phyloP scores from a whole-genome alignment of 106 monocot genomes.

The Allium sativum region DNA sequence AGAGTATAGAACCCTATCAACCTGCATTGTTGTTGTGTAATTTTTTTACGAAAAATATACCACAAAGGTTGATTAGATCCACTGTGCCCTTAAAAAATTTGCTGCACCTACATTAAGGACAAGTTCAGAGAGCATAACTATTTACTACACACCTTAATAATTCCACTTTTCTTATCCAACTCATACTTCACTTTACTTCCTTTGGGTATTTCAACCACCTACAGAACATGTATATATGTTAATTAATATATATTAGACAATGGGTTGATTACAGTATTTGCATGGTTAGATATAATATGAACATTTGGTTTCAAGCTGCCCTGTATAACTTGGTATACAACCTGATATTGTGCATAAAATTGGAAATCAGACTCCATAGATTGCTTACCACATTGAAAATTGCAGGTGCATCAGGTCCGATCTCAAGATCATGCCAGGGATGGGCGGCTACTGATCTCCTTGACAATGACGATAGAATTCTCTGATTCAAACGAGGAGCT shows the following conservation, averaged over 20 bases:
- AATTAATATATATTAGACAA: background rate
- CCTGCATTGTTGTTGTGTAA: slow-evolving; percentile 16
- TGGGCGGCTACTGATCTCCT: slow-evolving; percentile 16
- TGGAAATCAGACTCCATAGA: no score
- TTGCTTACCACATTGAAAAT: slow-evolving; percentile 5
- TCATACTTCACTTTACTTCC: slow-evolving; percentile 86
- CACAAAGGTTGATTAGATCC: no score
- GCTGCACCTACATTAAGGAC: no score
- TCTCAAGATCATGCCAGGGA: slow-evolving; percentile 20
- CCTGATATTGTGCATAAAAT: no score
- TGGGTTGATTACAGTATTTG: no score
- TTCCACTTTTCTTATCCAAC: slow-evolving; percentile 78
- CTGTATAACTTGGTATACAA: no score
- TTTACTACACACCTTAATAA: slow-evolving; percentile 45
- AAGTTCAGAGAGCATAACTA: no score
- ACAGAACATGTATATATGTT: background rate
- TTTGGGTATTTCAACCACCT: slow-evolving; percentile 81
- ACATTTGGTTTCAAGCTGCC: no score
- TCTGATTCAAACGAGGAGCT: slow-evolving; percentile 2
- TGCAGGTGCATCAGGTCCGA: slow-evolving; percentile 9
- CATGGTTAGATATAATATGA: no score
- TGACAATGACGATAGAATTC: slow-evolving; percentile 13
- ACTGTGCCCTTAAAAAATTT: no score
- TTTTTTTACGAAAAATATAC: background rate
- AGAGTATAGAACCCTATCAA: slow-evolving; percentile 71